Evolutionary conservation across 345 rosid genomes (phyloP).

Genomic region (Reutealis trisperma): DNA sequence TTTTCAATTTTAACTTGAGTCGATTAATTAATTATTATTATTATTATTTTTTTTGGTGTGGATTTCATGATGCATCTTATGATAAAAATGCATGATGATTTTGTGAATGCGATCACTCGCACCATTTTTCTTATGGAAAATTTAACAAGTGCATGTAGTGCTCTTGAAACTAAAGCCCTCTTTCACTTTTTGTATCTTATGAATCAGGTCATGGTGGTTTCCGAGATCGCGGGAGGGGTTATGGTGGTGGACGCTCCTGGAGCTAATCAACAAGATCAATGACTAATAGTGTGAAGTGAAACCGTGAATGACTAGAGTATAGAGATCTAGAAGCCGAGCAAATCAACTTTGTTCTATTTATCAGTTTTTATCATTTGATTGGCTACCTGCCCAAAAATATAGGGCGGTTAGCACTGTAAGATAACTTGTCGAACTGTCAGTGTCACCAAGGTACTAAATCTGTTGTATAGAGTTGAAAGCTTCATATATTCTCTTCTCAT

Average conservation of each 20-base stretch:
- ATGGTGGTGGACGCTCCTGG: constrained; percentile 58
- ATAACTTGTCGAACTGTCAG: not conserved
- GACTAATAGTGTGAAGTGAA: not conserved
- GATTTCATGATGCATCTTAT: not conserved
- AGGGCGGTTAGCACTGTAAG: constrained; percentile 14
- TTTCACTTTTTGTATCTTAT: not conserved
- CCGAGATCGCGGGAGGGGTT: constrained; percentile 67
- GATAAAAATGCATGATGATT: not conserved
- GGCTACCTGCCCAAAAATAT: not conserved
- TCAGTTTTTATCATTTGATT: not conserved
- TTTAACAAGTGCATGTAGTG: too few species aligned
- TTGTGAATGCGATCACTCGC: not conserved
- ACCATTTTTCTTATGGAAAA: not conserved
- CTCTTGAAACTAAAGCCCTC: not conserved
- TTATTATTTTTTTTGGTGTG: too few species aligned
- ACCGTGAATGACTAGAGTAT: not conserved
- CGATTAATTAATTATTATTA: too few species aligned
- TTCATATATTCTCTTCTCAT: not conserved
- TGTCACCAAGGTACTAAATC: not conserved
- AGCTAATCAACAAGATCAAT: constrained; percentile 20
- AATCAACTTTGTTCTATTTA: not conserved
- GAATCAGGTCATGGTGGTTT: constrained; percentile 54
- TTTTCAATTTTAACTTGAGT: not conserved
- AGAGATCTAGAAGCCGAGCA: constrained; percentile 1
- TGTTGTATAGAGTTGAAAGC: not conserved